Percentiles rank a stretch among this genome's conserved stretches.
These are phyloP conservation scores for Xerocomus minutiporus DNA, from an alignment of 1,284 basidiomycete genomes.

Conservation along the genomic window DNA sequence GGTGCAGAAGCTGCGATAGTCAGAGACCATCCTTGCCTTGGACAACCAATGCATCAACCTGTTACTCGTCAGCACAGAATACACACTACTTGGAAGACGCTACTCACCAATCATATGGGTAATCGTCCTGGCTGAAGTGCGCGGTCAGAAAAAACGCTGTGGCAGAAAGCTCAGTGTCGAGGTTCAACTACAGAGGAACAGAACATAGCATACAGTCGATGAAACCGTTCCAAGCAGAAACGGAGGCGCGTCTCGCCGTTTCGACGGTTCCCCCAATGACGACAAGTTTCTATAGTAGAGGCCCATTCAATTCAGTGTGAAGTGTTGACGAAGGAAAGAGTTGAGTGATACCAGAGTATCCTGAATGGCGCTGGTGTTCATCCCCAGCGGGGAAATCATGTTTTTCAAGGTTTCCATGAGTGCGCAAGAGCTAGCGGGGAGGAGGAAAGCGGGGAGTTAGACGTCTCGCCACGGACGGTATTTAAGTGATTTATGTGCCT, in stretches of 20 bases:
- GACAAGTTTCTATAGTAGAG: conserved; percentile 57
- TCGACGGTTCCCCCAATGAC: conserved; percentile 77
- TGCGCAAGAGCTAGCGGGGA: conserved; percentile 18
- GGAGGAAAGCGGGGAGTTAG: conserved; percentile 18
- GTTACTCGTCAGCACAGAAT: conserved; percentile 10
- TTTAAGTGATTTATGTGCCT: conserved; percentile 34
- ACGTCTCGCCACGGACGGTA: conserved; percentile 27
- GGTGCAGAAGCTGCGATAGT: conserved; percentile 3
- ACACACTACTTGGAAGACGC: conserved; percentile 4
- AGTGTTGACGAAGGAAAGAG: not conserved
- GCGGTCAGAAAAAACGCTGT: conserved; percentile 82
- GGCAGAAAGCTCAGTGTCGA: conserved; percentile 7
- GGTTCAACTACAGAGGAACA: not conserved
- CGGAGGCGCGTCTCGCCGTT: conserved; percentile 65
- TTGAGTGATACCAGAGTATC: conserved; percentile 51
- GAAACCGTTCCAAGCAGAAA: conserved; percentile 82
- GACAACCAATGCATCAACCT: conserved; percentile 85
- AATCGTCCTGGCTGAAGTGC: conserved; percentile 80
- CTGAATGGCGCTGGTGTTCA: conserved; percentile 54
- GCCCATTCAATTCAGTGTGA: not conserved
- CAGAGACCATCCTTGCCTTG: conserved; percentile 45
- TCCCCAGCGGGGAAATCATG: conserved; percentile 55
- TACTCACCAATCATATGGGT: conserved; percentile 72
- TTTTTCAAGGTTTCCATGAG: conserved; percentile 59
- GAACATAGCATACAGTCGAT: conserved; percentile 61